Conservation (phyloP, 2,329 filamentous ascomycete genomes). For the Trichophyton mentagrophytes region DNA sequence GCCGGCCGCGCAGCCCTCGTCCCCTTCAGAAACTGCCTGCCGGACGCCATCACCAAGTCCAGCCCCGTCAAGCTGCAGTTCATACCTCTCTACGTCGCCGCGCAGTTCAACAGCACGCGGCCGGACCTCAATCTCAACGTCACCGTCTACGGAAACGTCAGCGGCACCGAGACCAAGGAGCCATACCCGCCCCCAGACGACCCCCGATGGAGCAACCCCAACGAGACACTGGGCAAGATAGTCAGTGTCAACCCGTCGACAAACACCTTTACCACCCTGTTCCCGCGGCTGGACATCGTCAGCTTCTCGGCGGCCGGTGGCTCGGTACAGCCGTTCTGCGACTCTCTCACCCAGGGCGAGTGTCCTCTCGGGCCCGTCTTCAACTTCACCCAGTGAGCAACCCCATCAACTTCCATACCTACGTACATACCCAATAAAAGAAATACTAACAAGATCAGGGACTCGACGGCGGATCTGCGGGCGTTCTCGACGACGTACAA, state of each 20-base stretch:
- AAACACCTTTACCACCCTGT: conserved; percentile 59
- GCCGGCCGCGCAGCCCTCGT: conserved; percentile 51
- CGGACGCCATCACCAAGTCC: conserved; percentile 44
- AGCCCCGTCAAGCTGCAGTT: conserved; percentile 61
- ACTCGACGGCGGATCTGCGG: conserved; percentile 42
- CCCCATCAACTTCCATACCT: no score
- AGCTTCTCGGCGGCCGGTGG: conserved; percentile 58
- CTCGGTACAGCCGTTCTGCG: conserved; percentile 52
- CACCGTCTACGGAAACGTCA: conserved; percentile 83
- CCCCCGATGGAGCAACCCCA: conserved; percentile 49
- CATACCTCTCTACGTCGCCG: conserved; percentile 57
- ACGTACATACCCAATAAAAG: background rate
- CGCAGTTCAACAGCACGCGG: conserved; percentile 43
- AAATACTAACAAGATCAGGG: background rate
- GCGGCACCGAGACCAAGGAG: conserved; percentile 50
- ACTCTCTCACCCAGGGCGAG: conserved; percentile 41
- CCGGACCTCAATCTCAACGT: conserved; percentile 43
- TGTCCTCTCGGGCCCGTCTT: conserved; percentile 73
- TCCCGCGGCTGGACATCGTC: conserved; percentile 58
- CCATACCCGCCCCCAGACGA: conserved; percentile 48
- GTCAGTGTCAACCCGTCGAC: conserved; percentile 45
- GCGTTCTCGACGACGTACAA: conserved; percentile 62
- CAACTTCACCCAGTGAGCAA: conserved; percentile 38
- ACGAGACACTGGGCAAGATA: conserved; percentile 63
- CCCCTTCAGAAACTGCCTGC: conserved; percentile 73